Conservation (phyloP, 2,329 filamentous ascomycete species). For the Trichoderma semiorbis region DNA sequence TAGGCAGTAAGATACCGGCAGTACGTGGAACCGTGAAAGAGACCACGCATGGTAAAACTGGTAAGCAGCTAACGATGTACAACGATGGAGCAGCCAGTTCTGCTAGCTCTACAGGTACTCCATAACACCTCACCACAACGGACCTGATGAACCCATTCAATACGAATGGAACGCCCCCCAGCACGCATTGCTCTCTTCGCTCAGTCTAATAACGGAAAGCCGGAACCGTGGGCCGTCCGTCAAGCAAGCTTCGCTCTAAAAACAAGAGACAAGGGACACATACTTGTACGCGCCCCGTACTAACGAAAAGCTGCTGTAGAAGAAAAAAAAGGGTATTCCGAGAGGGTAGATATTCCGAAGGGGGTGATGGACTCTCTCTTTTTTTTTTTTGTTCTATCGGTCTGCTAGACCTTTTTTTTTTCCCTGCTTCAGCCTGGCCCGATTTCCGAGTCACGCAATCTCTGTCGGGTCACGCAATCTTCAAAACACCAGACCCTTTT, state of each 20-base stretch:
- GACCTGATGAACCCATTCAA: not conserved
- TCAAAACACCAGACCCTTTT: not conserved
- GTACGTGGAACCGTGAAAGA: not conserved
- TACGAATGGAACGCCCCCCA: not conserved
- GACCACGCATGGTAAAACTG: not conserved
- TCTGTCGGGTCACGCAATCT: constrained; percentile 14
- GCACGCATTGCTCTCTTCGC: not conserved
- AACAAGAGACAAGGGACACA: not conserved
- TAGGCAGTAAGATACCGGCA: not conserved
- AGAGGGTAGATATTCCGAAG: not conserved
- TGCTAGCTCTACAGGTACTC: not conserved
- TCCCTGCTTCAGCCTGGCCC: not conserved
- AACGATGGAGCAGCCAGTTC: not conserved
- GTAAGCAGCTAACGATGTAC: not conserved
- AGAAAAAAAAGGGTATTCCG: not conserved
- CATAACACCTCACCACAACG: not conserved
- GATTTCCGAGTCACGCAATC: constrained; percentile 11
- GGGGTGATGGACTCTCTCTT: not conserved
- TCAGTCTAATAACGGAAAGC: not conserved
- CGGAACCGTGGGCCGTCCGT: not conserved
- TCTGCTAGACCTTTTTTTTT: not conserved
- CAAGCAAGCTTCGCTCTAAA: not conserved
- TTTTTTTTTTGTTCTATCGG: not conserved
- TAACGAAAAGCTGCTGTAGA: not conserved
- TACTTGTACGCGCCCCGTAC: not conserved